Evolutionary conservation across 2,329 filamentous ascomycete genomes (phyloP).

Genomic region (Zymoseptoria brevis): DNA sequence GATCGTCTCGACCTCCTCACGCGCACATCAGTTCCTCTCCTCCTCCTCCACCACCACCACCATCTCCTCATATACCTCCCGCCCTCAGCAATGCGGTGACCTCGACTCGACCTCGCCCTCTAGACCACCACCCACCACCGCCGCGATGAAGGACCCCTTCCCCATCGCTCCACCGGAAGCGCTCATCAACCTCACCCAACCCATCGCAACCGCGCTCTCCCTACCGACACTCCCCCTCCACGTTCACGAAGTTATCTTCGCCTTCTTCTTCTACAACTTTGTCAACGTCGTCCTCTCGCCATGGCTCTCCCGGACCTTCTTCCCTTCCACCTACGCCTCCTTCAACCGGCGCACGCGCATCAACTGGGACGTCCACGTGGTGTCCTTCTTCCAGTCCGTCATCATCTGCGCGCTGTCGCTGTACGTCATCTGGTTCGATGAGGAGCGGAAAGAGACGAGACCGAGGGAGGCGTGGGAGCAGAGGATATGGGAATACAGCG

Average conservation of each 20-base stretch:
- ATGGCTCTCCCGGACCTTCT: constrained; percentile 52
- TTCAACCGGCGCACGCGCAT: constrained; percentile 58
- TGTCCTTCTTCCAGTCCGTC: constrained; percentile 69
- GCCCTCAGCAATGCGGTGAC: constrained; percentile 9
- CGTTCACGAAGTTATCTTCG: constrained; percentile 65
- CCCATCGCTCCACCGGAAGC: constrained; percentile 51
- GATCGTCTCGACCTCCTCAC: background rate
- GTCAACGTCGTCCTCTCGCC: constrained; percentile 62
- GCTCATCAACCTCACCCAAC: constrained; percentile 50
- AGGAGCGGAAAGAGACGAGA: constrained; percentile 49
- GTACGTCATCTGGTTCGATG: constrained; percentile 62
- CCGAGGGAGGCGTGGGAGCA: constrained; percentile 54
- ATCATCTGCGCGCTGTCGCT: constrained; percentile 66
- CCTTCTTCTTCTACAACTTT: constrained; percentile 60
- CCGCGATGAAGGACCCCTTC: constrained; percentile 65
- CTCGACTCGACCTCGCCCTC: background rate
- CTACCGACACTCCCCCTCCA: constrained; percentile 65
- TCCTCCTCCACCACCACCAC: background rate
- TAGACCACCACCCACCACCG: constrained; percentile 2
- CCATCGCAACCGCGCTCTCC: constrained; percentile 53
- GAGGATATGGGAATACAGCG: constrained; percentile 66
- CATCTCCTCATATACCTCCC: background rate
- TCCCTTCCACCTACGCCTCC: constrained; percentile 54
- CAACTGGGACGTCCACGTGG: constrained; percentile 81
- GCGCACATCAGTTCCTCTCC: background rate